Percentiles rank a stretch among this genome's conserved stretches.
Evolutionary conservation across 2,329 filamentous ascomycete genomes (phyloP).

Genomic region (Knufia petricola): DNA sequence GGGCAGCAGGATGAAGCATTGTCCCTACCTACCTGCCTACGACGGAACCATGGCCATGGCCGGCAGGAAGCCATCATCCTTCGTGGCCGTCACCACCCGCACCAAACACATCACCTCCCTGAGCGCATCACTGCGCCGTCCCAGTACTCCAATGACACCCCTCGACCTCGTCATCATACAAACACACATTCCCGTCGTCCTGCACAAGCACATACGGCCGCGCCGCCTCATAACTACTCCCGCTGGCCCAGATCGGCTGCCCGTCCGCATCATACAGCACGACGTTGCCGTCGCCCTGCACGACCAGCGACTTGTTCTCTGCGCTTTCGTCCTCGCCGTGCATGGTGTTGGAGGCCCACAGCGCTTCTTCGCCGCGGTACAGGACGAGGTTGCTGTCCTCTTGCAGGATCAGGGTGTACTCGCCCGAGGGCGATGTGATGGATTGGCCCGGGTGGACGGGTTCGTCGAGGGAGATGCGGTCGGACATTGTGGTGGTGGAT

Average conservation of each 20-base stretch:
- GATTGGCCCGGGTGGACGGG: conserved; percentile 2
- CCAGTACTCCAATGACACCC: not conserved
- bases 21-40: no score
- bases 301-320: conserved; percentile 2
- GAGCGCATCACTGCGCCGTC: conserved; percentile 3
- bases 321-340: not conserved
- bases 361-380: not conserved
- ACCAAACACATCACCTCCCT: no score
- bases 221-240: not conserved
- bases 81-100: no score
- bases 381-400: conserved; percentile 10
- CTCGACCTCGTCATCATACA: conserved; percentile 5
- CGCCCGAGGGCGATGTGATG: not conserved
- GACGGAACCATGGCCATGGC: no score
- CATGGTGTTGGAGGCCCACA: conserved; percentile 6
- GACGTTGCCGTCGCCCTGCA: conserved; percentile 5
- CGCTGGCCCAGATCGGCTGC: not conserved
- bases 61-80: no score
- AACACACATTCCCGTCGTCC: conserved; percentile 6
- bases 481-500: not conserved
- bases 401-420: conserved; percentile 7
- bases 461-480: not conserved
- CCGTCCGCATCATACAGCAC: conserved; percentile 6
- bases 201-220: conserved; percentile 3
- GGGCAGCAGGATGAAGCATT: no score